Percentiles rank a stretch among this genome's conserved stretches.
Conservation (phyloP, 345 rosid genomes). For the Stellera chamaejasme region DNA sequence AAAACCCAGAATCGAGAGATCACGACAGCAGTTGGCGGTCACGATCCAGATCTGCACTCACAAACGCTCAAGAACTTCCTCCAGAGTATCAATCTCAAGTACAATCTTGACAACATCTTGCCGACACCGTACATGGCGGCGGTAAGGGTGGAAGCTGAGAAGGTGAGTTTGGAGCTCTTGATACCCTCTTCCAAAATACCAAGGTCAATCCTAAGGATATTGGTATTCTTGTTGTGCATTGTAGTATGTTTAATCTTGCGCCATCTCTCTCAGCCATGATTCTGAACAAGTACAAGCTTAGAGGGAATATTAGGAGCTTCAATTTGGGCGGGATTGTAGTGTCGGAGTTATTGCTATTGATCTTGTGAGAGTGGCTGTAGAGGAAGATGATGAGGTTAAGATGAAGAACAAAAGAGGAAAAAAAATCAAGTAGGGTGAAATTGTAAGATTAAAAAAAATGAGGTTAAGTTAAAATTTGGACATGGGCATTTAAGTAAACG, state of each 20-base stretch:
- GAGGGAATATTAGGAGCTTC: slow-evolving; percentile 51
- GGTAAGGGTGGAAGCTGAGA: slow-evolving; percentile 58
- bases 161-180: slow-evolving; percentile 56
- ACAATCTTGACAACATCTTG: slow-evolving; percentile 43
- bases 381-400: too few species aligned
- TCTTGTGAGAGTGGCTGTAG: slow-evolving; percentile 58
- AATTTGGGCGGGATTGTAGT: slow-evolving; percentile 74
- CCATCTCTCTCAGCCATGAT: slow-evolving; percentile 68
- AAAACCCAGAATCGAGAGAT: slow-evolving; percentile 17
- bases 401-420: too few species aligned
- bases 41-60: slow-evolving; percentile 31
- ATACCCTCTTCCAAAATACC: slow-evolving; percentile 37
- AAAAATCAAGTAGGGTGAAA: too few species aligned
- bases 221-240: slow-evolving; percentile 66
- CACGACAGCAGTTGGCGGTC: slow-evolving; percentile 14
- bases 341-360: slow-evolving; percentile 63
- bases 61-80: slow-evolving; percentile 40
- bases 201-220: slow-evolving; percentile 54
- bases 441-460: too few species aligned
- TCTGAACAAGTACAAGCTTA: slow-evolving; percentile 47
- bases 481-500: too few species aligned
- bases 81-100: slow-evolving; percentile 53
- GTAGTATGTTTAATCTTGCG: slow-evolving; percentile 72
- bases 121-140: slow-evolving; percentile 47
- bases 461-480: too few species aligned